Evolutionary conservation across 2,329 filamentous ascomycete species (phyloP).

Genomic region (Stenocarpella maydis): DNA sequence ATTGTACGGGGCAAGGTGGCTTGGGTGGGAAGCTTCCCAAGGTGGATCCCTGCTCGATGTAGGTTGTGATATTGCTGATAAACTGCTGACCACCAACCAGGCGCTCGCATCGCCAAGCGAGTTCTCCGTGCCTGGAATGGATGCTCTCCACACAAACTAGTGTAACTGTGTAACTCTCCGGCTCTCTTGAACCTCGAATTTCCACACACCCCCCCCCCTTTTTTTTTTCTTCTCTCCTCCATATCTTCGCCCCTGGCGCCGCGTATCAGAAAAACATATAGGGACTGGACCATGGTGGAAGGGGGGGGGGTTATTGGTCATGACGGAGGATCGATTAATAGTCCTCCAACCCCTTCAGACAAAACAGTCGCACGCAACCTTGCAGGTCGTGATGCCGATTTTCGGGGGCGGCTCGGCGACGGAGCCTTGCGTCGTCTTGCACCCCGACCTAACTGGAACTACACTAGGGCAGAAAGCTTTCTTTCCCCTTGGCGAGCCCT

Average conservation of each 20-base stretch:
- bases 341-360: too few species aligned
- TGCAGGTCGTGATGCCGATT: not conserved
- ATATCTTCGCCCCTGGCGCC: not conserved
- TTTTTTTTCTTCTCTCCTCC: not conserved
- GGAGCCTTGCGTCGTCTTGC: too few species aligned
- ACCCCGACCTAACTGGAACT: too few species aligned
- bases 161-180: too few species aligned
- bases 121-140: constrained; percentile 1
- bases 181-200: too few species aligned
- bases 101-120: not conserved
- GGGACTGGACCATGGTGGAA: not conserved
- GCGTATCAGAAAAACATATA: not conserved
- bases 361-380: not conserved
- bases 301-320: too few species aligned
- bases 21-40: not conserved
- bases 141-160: constrained; percentile 1
- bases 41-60: not conserved
- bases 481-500: not conserved
- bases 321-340: not conserved
- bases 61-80: constrained; percentile 10
- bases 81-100: constrained; percentile 21
- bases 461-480: too few species aligned
- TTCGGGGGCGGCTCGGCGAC: not conserved
- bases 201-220: too few species aligned
- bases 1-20: not conserved